Evolutionary conservation across 805 yeast species (phyloP), one percentile per base, ranked within the genome.

Genomic region (Ogataea trehaloabstinens): DNA sequence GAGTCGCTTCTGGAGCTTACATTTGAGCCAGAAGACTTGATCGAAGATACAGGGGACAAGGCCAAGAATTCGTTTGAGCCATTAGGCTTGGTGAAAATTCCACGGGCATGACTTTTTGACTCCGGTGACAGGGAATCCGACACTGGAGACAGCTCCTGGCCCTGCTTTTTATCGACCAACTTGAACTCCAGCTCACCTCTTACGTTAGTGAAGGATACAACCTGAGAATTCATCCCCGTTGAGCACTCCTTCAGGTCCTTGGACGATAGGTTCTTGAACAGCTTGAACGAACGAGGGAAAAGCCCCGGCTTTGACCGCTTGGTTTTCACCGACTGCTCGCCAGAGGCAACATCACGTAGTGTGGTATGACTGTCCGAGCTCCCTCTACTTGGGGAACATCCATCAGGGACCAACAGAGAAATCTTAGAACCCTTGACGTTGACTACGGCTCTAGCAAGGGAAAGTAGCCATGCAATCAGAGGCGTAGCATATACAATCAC

Each of bases 161-260:
- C 13, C 15, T 8, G 8, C 10, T 19, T 16, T 3, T 37, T 34
- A 29, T 74, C 78, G 18, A 73, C 69, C 39, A 79, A 68, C 12
- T 69, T 68, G 77, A 82, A 79, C 40, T 75, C 80, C 12, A 78
- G 67, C 45, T 75, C 78, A 3, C 84, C 85, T 24, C 68, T 66
- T 12, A 56, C 59, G 49, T 75, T 76, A 34, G 71, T 73, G 45
- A 70, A 65, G 4, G 82, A 78, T n/a, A 74, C 57, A 31, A 76
- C 62, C 37, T 74, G 64, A 2, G 80, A 64, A 25, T 75, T 66
- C 2, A 13, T 10, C 8, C 36, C 34, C 8, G 81, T 76, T 19
- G 82, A 73, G 53, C 84, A 78, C 31, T 44, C 46, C 19, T 28
- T 45, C 28, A 52, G 28, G 37, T 53, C 55, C 13, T 45, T 34